Evolutionary conservation across 148 eudicot genomes (phyloP).

Genomic region (Pharnaceum exiguum): DNA sequence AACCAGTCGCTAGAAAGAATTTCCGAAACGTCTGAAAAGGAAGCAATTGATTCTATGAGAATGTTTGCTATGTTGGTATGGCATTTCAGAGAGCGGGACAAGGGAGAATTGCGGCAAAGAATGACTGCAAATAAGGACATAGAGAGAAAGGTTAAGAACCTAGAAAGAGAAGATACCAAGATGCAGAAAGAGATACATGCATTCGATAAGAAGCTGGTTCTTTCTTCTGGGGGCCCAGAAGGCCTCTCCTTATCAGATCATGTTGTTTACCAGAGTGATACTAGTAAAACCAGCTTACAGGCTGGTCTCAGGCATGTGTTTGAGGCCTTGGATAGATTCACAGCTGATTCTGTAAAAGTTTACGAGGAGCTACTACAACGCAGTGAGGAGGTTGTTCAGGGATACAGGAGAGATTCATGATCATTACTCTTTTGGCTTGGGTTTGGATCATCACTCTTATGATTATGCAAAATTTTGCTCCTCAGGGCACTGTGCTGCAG

Average conservation of each 20-base stretch:
- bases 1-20: conserved; percentile 70
- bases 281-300: conserved; percentile 62
- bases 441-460: too few species aligned
- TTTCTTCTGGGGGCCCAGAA: conserved; percentile 37
- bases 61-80: conserved; percentile 57
- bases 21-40: conserved; percentile 83
- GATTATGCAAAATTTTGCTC: too few species aligned
- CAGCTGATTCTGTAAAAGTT: conserved; percentile 54
- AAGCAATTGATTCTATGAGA: conserved; percentile 70
- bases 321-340: conserved; percentile 79
- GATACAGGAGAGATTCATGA: conserved; percentile 34
- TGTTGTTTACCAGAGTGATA: conserved; percentile 84
- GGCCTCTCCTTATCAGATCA: conserved; percentile 42
- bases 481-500: too few species aligned
- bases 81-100: conserved; percentile 78
- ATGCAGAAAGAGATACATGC: conserved; percentile 81
- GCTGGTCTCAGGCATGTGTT: conserved; percentile 56
- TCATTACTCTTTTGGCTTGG: not conserved
- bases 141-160: conserved; percentile 62
- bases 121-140: conserved; percentile 46
- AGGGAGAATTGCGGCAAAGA: conserved; percentile 65
- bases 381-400: conserved; percentile 53
- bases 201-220: conserved; percentile 58
- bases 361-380: conserved; percentile 80
- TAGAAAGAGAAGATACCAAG: conserved; percentile 75